A percentile compares a stretch with the other conserved stretches of the same genome.
Evolutionary conservation across 148 eudicot genomes (phyloP).

Genomic region (Vaccinium macrocarpon): DNA sequence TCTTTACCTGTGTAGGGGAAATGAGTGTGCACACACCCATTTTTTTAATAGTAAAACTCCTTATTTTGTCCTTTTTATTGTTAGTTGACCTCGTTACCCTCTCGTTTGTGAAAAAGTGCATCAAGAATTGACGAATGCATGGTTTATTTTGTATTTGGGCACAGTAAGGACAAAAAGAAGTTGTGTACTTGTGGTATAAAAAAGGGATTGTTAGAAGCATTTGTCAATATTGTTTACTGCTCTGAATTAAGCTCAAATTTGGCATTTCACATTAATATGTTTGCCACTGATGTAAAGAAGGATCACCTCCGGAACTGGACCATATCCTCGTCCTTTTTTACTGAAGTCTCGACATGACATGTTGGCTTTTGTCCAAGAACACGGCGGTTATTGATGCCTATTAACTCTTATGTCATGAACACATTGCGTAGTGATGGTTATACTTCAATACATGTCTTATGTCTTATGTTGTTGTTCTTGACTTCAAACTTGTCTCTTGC

Average conservation of each 20-base stretch:
- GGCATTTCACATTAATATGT: background rate
- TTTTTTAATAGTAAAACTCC: background rate
- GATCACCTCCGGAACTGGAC: background rate
- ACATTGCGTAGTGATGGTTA: background rate
- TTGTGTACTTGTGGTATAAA: background rate
- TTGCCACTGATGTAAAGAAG: background rate
- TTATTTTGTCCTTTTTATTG: background rate
- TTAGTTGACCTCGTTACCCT: background rate
- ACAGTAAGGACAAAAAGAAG: background rate
- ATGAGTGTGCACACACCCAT: background rate
- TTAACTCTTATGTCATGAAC: background rate
- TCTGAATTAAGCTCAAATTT: background rate
- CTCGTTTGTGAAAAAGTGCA: background rate
- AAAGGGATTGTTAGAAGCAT: background rate
- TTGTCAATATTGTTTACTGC: background rate
- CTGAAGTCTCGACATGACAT: background rate
- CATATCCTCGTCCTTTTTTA: background rate
- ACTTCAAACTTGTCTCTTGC: constrained; percentile 8
- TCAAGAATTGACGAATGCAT: background rate
- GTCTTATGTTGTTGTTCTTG: background rate
- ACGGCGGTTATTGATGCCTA: background rate
- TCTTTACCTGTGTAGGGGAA: background rate
- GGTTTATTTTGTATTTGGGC: background rate
- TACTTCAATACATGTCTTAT: background rate
- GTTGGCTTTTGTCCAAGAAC: background rate